Base-by-base conservation (phyloP, 805 yeast species). In the Ogataea chonburiensis region DNA sequence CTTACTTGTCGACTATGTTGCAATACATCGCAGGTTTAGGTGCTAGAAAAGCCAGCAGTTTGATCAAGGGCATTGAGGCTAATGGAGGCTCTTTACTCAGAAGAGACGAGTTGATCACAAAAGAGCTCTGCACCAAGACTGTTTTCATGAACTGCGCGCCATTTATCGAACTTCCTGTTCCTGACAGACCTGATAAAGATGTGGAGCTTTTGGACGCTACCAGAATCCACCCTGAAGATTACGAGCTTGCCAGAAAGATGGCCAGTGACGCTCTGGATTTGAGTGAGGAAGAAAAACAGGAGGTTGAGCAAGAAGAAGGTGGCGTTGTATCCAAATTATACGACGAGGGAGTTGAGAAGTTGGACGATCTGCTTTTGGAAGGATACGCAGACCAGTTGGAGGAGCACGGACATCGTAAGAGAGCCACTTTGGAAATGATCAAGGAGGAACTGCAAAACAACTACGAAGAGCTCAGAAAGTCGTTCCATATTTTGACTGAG, bases 231-330 rank as follows among this genome's bases (percentile, higher is more conserved):
- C 98, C 98, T 6, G 98, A 93, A 62, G 99, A 93, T 64, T 93
- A 93, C 59, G 95, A 86, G 46, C 71, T 93, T 49, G 98, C 97
- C 3, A 77, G 93, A 33, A 93, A 93, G 60, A 93, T 93, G 89
- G 98, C 97, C 6, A 93, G 96, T 2, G 98, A 93, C 67, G 98
- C 98, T 2, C 71, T 93, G 47, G 98, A 91, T 58, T 73, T 89
- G 46, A 96, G 88, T 52, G 98, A 94, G 53, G 98, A 91, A 60
- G 96, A 88, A 47, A 86, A 55, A 30, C 55, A 50, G 22, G 63
- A 54, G 28, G 94, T 87, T 56, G 98, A 93, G 56, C 89, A 82
- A 38, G 73, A 70, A 33, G 82, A 79, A 43, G 84, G 82, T 42
- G 93, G 89, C 31, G 85, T 87, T 3, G 82, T 86, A 44, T 77